Evolutionary conservation across 2,329 filamentous ascomycete genomes (phyloP), one percentile per base, ranked within the genome.

Genomic region (Phaeophleospora eucalypticola): DNA sequence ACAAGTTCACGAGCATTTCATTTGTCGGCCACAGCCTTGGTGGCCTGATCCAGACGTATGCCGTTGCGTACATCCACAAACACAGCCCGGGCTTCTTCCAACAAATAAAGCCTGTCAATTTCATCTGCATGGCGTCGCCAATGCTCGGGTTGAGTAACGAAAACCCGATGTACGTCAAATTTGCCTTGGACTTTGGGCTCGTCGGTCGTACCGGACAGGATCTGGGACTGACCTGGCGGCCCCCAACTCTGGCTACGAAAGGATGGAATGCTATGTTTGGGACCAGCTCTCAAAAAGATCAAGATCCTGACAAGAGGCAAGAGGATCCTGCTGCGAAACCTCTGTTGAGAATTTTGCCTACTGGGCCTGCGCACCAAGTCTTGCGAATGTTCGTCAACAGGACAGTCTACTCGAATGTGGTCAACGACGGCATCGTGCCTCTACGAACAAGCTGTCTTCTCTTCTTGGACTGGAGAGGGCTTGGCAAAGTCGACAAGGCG

Each of bases 161-260:
- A 65, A 98, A 98, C 59, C 93, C 93, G 0, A 77, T 97, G 46
- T 98, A 98, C 65, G 87, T 98, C 68, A 95, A 90, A 61, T 97
- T 98, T 66, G 93, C 93, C 0, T 74, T 98, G 3, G 93, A 98
- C 65, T 95, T 97, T 70, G 93, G 93, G 0, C 77, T 98, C 1
- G 91, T 98, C 12, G 93, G 93, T n/a, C 81, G 91, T 44, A 96
- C 93, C 2, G 93, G 93, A 6, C 89, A 97, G 67, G 93, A 98
- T 70, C 76, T 98, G 7, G 93, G 93, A 17, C 73, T 98, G 51
- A 95, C 90, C 1, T 98, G 93, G 93, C 82, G 89, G 60, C 84
- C 91, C 12, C 91, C 91, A 6, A 91, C 86, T 0, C 78, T 94
- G 60, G 85, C 87, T 15, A 80, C 86, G 61, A 93, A 83, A 65